Base-by-base conservation (phyloP, 1,284 basidiomycete species). In the Xanthoconium separans region DNA sequence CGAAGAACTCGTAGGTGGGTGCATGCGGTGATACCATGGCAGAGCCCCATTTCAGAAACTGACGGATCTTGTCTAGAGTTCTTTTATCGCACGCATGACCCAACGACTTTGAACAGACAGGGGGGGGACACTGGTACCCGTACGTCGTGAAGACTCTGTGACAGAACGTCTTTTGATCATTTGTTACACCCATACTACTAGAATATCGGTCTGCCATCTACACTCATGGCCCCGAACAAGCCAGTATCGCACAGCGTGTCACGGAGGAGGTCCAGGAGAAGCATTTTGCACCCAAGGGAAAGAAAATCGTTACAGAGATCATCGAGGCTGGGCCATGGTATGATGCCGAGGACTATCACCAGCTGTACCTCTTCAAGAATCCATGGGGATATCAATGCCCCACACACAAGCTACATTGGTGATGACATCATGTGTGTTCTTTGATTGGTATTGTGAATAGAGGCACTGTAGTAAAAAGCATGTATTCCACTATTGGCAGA, bases 191-290 rank as follows among this genome's bases (percentile, higher is more conserved):
- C 71, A 10, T 11, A 6, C n/a, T 22, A 27, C 27, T 27, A 91
- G 91, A 98, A 72, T 98, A 98, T 73, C 91, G 96, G 50, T 95
- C 93, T 3, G 93, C 85, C 22, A 95, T 99, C 69, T 98, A 95
- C 74, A 89, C 84, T 40, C 78, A 91, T 65, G 81, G 84, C 2
- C 77, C 82, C 1, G 89, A 91, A 65, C 96, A 99, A 73, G 78
- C 78, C 45, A 70, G 78, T 44, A 82, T 85, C 46, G 95, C 94
- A 2, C 79, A 85, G 63, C 81, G 84, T 43, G 87, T 98, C 3
- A 96, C 91, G 0, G 80, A 81, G 24, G 90, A 95, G 67, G 84
- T 98, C 2, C 91, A 97, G 73, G 83, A 82, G 57, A 91, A 91
- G 72, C 84, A 95, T 60, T 87, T 86, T 61, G 82, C 84, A n/a